Evolutionary conservation across 2,329 filamentous ascomycete genomes (phyloP), one percentile per base, ranked within the genome.

Genomic region (Plectosphaerella plurivora): DNA sequence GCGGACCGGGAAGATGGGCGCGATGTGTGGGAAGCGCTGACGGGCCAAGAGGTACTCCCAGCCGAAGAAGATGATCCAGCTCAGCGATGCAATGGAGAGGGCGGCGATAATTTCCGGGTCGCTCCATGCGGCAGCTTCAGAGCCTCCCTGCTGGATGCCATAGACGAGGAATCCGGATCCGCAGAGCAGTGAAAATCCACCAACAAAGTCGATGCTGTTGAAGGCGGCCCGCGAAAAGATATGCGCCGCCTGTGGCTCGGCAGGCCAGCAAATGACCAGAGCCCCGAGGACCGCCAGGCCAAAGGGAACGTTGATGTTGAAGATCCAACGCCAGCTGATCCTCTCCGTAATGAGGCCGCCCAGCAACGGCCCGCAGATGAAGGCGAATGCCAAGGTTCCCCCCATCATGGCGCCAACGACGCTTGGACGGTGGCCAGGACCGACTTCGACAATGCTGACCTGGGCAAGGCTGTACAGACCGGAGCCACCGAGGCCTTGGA

Each of bases 381-480:
- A 83, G 0, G 81, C 78, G 12, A 81, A 66, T 2, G 80, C 78
- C 5, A 84, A 72, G 2, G 79, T 83, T 35, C 76, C 70, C 7
- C 80, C 81, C 14, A 83, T 71, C 59, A 82, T 68, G 24, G 76
- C 77, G 2, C 81, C 78, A 42, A 83, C 76, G 15, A 82, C 61
- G 50, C 76, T 75, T 3, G 79, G 79, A 8, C 73, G 74, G 56
- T 79, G 68, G 3, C 70, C 71, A 12, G 79, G 81, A 0, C 79
- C 78, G 49, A 84, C 71, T 55, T 84, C 81, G 25, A 82, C 72
- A 1, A 84, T 70, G 12, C 76, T 74, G 50, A 83, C 78, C 52
- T 84, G 79, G 1, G 79, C 77, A 42, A 85, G 65, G 56, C 79
- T 83, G 63, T 84, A 86, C 22, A 86, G 67, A 0, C 82, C 82